These are phyloP conservation scores for Wickerhamomyces chambardii DNA, from an alignment of 805 yeast species.

Conservation along the genomic window DNA sequence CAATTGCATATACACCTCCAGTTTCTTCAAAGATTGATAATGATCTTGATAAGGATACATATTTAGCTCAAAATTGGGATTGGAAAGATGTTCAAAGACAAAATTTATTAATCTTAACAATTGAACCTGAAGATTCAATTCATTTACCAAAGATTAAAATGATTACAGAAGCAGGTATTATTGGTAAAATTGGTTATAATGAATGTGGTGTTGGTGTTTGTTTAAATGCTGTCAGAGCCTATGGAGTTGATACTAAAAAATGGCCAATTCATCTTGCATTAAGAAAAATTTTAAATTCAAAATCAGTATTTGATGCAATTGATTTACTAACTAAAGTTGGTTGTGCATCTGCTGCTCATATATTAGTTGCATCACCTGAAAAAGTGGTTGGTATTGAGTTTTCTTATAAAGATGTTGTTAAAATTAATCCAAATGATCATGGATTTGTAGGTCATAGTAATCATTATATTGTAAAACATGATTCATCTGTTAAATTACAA, in stretches of 20 bases:
- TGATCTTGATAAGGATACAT: too few relatives aligned
- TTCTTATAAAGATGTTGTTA: not conserved
- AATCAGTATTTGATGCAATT: conserved; percentile 11
- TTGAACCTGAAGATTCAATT: conserved; percentile 7
- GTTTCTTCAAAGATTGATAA: too few relatives aligned
- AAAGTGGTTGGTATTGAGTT: not conserved
- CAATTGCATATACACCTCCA: conserved; percentile 15
- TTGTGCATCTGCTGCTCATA: not conserved
- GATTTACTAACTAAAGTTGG: conserved; percentile 1
- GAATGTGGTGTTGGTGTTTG: conserved; percentile 22
- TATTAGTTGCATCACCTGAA: not conserved
- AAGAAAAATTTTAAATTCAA: conserved; percentile 8
- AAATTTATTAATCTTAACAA: conserved; percentile 18
- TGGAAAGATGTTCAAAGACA: conserved; percentile 11
- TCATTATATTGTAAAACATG: not conserved
- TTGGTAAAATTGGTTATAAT: conserved; percentile 26
- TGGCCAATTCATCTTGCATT: conserved; percentile 10
- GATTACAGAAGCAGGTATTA: conserved; percentile 25
- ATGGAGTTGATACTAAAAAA: conserved; percentile 1
- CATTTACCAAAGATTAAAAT: conserved; percentile 18
- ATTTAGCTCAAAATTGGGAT: not conserved
- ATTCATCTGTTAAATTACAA: not conserved
- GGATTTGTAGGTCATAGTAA: not conserved
- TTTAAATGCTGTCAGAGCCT: conserved; percentile 19
- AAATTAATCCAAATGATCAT: not conserved